A percentile compares a stretch with the other conserved stretches of the same genome.
These are phyloP conservation scores for Ambrosia artemisiifolia DNA, from an alignment of 129 eudicot species.

Conservation along the genomic window DNA sequence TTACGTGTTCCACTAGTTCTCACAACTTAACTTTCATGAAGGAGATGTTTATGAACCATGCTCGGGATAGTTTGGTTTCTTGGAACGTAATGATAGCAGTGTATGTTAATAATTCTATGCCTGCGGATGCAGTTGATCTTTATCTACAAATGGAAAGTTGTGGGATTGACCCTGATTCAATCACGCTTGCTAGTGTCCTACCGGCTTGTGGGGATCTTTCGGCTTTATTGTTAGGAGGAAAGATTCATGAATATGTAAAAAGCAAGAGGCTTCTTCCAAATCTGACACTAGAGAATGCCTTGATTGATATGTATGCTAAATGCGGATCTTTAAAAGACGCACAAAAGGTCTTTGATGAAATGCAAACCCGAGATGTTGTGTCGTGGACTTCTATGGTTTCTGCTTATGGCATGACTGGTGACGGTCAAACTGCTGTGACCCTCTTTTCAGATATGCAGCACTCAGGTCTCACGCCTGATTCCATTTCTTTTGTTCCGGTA, in stretches of 20 bases:
- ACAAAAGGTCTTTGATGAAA: slow-evolving; percentile 60
- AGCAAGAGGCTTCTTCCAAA: slow-evolving; percentile 62
- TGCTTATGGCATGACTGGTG: slow-evolving; percentile 84
- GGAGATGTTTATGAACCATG: slow-evolving; percentile 49
- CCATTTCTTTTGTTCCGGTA: slow-evolving; percentile 73
- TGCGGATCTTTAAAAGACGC: slow-evolving; percentile 79
- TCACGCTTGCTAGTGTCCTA: slow-evolving; percentile 74
- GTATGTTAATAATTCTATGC: slow-evolving; percentile 73
- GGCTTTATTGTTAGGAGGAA: slow-evolving; percentile 57
- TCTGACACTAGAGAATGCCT: slow-evolving; percentile 68
- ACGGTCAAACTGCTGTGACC: slow-evolving; percentile 54
- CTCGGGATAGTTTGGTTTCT: slow-evolving; percentile 49
- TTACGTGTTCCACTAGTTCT: slow-evolving; percentile 37
- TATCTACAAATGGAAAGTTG: slow-evolving; percentile 52
- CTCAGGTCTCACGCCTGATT: slow-evolving; percentile 65
- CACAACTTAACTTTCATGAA: slow-evolving; percentile 51
- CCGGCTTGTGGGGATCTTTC: slow-evolving; percentile 96
- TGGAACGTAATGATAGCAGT: slow-evolving; percentile 95
- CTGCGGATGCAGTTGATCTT: slow-evolving; percentile 63
- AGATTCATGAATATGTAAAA: slow-evolving; percentile 58
- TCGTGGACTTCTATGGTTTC: slow-evolving; percentile 93
- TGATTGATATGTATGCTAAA: slow-evolving; percentile 91
- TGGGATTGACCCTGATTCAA: slow-evolving; percentile 56
- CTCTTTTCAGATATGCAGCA: slow-evolving; percentile 54
- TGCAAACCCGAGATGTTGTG: slow-evolving; percentile 58